These are phyloP conservation scores for Castanea mollissima DNA, from an alignment of 306 rosid species.

Conservation along the genomic window DNA sequence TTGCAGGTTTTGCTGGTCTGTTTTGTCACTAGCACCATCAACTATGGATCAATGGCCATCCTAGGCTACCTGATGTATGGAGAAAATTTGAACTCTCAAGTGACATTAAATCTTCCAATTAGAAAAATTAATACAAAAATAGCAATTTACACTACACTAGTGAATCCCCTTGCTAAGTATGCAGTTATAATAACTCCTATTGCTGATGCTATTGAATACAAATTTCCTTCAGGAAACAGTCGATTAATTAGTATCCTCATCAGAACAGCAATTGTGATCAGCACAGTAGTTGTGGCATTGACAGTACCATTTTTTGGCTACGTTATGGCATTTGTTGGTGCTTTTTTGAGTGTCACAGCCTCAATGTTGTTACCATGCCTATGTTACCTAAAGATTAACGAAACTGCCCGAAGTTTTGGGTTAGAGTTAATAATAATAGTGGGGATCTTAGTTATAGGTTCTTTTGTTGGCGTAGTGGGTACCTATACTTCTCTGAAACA, in stretches of 20 bases:
- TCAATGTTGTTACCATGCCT: constrained; percentile 60
- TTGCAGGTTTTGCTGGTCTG: constrained; percentile 62
- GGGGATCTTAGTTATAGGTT: constrained; percentile 43
- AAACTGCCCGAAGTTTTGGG: constrained; percentile 40
- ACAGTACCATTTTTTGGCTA: constrained; percentile 58
- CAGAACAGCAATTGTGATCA: constrained; percentile 48
- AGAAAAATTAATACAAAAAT: constrained; percentile 40
- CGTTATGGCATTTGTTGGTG: constrained; percentile 65
- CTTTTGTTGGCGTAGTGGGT: constrained; percentile 43
- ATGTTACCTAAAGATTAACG: constrained; percentile 64
- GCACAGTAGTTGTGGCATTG: constrained; percentile 51
- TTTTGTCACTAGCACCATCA: constrained; percentile 47
- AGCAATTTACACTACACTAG: constrained; percentile 60
- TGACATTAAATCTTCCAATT: constrained; percentile 62
- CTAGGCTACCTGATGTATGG: constrained; percentile 72
- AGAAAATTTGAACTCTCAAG: constrained; percentile 42
- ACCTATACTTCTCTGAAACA: constrained; percentile 46
- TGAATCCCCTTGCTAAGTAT: constrained; percentile 69
- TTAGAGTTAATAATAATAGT: constrained; percentile 37
- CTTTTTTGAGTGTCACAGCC: constrained; percentile 40
- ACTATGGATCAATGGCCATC: constrained; percentile 51
- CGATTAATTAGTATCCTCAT: constrained; percentile 29
- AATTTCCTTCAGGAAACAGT: constrained; percentile 10
- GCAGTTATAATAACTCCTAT: constrained; percentile 57
- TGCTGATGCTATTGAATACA: constrained; percentile 52